phyloP scores from a whole-genome alignment of 2,329 filamentous ascomycete species.

The Cryphonectria radicalis region DNA sequence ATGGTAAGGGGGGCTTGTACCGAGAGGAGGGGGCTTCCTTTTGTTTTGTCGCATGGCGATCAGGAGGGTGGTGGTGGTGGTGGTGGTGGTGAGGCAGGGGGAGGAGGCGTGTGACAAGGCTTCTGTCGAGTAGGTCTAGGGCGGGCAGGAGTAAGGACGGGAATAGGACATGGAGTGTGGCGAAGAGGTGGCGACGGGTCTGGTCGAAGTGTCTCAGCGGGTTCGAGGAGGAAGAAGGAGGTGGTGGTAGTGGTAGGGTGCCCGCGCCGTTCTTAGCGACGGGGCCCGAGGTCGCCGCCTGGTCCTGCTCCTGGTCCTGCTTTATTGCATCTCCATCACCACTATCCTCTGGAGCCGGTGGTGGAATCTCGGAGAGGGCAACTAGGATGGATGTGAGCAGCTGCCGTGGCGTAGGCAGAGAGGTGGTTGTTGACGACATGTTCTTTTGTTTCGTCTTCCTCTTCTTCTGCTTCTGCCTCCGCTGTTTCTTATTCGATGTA shows the following conservation, averaged over 20 bases:
- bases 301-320: not conserved
- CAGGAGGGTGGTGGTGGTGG: not conserved
- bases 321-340: not conserved
- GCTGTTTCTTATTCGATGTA: not conserved
- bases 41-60: not conserved
- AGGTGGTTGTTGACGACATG: conserved; percentile 22
- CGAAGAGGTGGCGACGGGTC: conserved; percentile 60
- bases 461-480: not conserved
- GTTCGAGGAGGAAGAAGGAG: conserved; percentile 33
- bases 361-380: conserved; percentile 43
- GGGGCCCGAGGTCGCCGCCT: not conserved
- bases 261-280: not conserved
- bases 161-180: conserved; percentile 84
- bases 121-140: conserved; percentile 82
- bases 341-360: conserved; percentile 9
- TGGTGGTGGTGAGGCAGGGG: not conserved
- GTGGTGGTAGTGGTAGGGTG: conserved; percentile 29
- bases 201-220: conserved; percentile 43
- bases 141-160: conserved; percentile 81
- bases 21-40: not conserved
- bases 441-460: not conserved
- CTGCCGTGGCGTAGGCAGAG: conserved; percentile 46
- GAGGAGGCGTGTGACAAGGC: conserved; percentile 63
- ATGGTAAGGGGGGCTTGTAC: conserved; percentile 5
- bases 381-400: conserved; percentile 56